A percentile compares a stretch with the other conserved stretches of the same genome.
Evolutionary conservation across 768 basidiomycete species (phyloP).

Genomic region (Terana coerulea): DNA sequence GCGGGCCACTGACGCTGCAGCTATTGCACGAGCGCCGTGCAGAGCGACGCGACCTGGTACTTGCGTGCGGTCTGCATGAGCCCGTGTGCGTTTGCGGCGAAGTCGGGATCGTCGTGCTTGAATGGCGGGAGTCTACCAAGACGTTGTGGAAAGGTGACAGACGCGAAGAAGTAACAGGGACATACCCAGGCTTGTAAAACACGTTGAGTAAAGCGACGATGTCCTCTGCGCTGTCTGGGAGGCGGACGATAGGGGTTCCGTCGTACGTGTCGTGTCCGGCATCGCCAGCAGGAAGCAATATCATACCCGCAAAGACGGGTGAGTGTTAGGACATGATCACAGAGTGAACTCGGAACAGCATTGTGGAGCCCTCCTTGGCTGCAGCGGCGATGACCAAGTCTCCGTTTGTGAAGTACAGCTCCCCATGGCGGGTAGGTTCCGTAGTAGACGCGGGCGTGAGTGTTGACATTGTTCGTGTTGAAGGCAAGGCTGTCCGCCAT

Average conservation of each 20-base stretch:
- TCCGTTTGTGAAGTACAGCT: not conserved
- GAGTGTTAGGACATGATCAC: not conserved
- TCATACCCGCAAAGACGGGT: not conserved
- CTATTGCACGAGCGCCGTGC: not conserved
- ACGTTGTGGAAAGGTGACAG: not conserved
- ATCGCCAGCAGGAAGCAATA: not conserved
- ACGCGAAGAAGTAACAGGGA: not conserved
- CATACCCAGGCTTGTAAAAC: constrained; percentile 5
- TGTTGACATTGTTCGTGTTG: too few relatives aligned
- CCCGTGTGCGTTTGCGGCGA: not conserved
- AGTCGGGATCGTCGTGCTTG: not conserved
- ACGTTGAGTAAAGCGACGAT: constrained; percentile 9
- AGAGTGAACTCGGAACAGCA: not conserved
- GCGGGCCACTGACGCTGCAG: not conserved
- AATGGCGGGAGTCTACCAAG: not conserved
- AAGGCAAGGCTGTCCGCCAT: too few relatives aligned
- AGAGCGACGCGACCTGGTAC: not conserved
- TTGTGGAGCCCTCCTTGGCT: not conserved
- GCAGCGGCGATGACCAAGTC: constrained; percentile 1
- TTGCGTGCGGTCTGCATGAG: not conserved
- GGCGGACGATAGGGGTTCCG: not conserved
- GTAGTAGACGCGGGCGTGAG: too few relatives aligned
- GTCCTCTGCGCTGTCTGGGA: constrained; percentile 18
- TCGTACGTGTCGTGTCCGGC: not conserved
- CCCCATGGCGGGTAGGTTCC: too few relatives aligned